Conservation (phyloP, 371 early-diverging fungal genomes). For the Mortierella sp. region DNA sequence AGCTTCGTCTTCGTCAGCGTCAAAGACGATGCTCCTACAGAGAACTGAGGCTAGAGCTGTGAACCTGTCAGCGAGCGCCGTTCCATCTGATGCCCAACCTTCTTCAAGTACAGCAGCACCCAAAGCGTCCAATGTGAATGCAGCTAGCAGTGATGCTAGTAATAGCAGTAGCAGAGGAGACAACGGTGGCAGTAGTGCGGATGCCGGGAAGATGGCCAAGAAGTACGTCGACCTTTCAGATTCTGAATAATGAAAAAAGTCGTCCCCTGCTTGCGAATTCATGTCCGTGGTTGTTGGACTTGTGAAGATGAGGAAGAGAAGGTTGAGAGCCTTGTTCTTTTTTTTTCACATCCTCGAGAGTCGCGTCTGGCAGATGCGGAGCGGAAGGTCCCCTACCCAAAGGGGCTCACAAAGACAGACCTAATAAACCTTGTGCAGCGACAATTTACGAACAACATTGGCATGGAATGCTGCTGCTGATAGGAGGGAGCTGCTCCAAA, state of each 20-base stretch:
- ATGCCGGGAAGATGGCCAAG: not conserved
- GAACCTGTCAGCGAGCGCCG: not conserved
- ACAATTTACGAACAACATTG: not conserved
- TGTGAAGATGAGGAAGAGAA: not conserved
- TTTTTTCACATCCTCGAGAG: not conserved
- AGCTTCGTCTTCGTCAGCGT: not conserved
- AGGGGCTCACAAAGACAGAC: conserved; percentile 9
- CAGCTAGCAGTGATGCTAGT: not conserved
- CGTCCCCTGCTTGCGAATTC: not conserved
- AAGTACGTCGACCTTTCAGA: conserved; percentile 28
- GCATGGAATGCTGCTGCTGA: not conserved
- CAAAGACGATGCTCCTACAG: conserved; percentile 9
- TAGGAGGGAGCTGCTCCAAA: not conserved
- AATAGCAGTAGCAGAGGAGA: not conserved
- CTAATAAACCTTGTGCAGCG: not conserved
- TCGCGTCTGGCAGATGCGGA: not conserved
- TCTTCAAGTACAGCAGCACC: not conserved
- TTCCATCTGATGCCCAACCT: conserved; percentile 1
- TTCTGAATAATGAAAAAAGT: conserved; percentile 22
- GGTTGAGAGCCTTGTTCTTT: not conserved
- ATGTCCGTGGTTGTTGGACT: not conserved
- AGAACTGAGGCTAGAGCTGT: not conserved
- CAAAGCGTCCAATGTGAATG: not conserved
- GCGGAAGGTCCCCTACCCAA: not conserved
- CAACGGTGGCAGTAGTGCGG: not conserved